phyloP scores from a whole-genome alignment of 441 rosid genomes.

The Populus trichocarpa region DNA sequence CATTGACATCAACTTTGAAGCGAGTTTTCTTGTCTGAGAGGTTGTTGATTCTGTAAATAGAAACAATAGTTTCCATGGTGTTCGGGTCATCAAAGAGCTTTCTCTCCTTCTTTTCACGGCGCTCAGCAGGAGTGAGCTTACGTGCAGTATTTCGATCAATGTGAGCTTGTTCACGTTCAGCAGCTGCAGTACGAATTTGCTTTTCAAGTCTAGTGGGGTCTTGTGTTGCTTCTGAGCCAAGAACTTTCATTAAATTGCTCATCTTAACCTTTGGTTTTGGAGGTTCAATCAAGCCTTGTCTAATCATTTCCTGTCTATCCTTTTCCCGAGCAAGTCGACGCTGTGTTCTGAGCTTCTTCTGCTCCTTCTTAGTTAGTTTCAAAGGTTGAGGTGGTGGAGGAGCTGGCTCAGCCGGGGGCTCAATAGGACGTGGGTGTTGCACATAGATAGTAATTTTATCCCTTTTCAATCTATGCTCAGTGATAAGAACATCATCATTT shows the following conservation, averaged over 20 bases:
- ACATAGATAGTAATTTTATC: constrained; percentile 75
- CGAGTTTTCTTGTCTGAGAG: constrained; percentile 78
- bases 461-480: constrained; percentile 48
- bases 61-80: constrained; percentile 70
- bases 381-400: constrained; percentile 95
- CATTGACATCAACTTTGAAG: constrained; percentile 93
- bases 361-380: constrained; percentile 89
- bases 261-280: constrained; percentile 88
- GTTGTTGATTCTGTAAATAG: constrained; percentile 76
- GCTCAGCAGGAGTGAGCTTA: constrained; percentile 91
- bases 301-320: constrained; percentile 92
- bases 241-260: constrained; percentile 96
- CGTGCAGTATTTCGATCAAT: constrained; percentile 85
- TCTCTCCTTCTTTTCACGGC: constrained; percentile 89
- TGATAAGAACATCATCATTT: constrained; percentile 28
- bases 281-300: constrained; percentile 91
- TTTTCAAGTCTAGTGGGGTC: constrained; percentile 94
- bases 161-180: constrained; percentile 97
- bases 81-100: constrained; percentile 77
- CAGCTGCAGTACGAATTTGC: constrained; percentile 90
- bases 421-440: constrained; percentile 90
- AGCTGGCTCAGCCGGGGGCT: constrained; percentile 90
- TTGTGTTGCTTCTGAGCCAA: constrained; percentile 91
- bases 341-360: constrained; percentile 90
- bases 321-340: constrained; percentile 86